Evolutionary conservation across 176 grass and related monocot genomes (phyloP), one percentile per base, ranked within the genome.

Genomic region (Carex pumila): DNA sequence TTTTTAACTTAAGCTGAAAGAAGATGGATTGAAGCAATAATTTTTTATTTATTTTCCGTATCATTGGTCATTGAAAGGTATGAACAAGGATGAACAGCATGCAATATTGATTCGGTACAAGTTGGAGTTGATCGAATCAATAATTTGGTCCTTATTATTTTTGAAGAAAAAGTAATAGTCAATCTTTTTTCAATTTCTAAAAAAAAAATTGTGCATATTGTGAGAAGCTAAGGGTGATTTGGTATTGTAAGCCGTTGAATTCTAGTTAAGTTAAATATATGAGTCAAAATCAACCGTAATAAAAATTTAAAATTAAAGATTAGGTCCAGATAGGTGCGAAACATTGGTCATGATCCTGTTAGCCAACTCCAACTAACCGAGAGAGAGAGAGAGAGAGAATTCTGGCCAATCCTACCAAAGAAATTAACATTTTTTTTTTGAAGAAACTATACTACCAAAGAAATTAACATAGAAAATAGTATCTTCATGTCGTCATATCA

Each of bases 331-430:
- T 75, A 77, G 73, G 25, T 77, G 13, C 2, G 12, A 25, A 25
- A 32, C 2, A 77, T 15, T 31, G 21, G 73, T 77, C 25, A 32
- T 56, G 3, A 76, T 54, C 73, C 50, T 21, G 73, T 56, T 77
- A 77, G 73, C 73, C 73, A 77, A 77, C 73, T 56, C 50, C 73
- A 77, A 32, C 73, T 55, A 77, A 76, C 71, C 47, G 0, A 10
- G 49, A 55, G 49, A 55, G 25, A 10, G 49, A 55, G 49, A 55
- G 25, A 15, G 50, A 54, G 21, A 76, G 29, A 12, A 10, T 7
- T 75, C 4, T 54, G 47, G 19, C 21, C 21, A 54, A 54, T 53
- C 45, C n/a, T 50, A 54, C 4, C n/a, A 53, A 30, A 75, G 22
- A 54, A 53, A 72, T 43, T 19, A 75, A 10, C 21, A 54, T 53